Percentiles rank a stretch among this genome's conserved stretches.
Evolutionary conservation across 352 stramenopile species (phyloP).

Genomic region (Phytophthora niederhauseri): DNA sequence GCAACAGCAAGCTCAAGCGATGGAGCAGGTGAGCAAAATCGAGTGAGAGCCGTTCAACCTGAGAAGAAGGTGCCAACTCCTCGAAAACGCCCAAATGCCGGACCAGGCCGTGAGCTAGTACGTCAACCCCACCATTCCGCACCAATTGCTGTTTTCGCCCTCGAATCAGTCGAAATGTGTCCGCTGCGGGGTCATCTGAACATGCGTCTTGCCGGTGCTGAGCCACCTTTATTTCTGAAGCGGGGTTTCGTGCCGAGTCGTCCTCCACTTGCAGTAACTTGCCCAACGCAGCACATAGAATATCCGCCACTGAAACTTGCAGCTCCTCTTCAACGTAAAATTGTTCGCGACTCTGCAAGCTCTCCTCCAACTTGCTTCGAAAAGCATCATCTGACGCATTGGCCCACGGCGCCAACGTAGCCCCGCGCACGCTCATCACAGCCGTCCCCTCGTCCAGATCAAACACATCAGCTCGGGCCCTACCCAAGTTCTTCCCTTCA

Average conservation of each 20-base stretch:
- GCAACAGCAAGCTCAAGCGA: slow-evolving; percentile 46
- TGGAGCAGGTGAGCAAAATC: slow-evolving; percentile 39
- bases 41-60: slow-evolving; percentile 9
- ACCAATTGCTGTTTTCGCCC: slow-evolving; percentile 50
- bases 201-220: slow-evolving; percentile 9
- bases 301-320: slow-evolving; percentile 32
- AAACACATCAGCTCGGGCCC: not conserved
- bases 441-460: not conserved
- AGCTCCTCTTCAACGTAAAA: slow-evolving; percentile 46
- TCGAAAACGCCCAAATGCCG: slow-evolving; percentile 13
- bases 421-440: not conserved
- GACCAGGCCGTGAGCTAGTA: slow-evolving; percentile 25
- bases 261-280: slow-evolving; percentile 56
- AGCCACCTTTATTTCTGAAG: not conserved
- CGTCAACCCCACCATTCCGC: slow-evolving; percentile 42
- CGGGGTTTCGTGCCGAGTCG: not conserved
- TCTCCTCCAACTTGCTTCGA: slow-evolving; percentile 19
- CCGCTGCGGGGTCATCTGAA: slow-evolving; percentile 18
- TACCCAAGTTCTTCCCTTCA: not conserved
- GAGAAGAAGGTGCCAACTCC: not conserved
- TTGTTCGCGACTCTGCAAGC: slow-evolving; percentile 36
- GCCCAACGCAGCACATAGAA: slow-evolving; percentile 44
- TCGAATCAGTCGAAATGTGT: slow-evolving; percentile 36
- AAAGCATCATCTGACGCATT: slow-evolving; percentile 8
- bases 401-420: not conserved